Base-by-base conservation (phyloP, 768 basidiomycete genomes). In the Lepiota venenata region DNA sequence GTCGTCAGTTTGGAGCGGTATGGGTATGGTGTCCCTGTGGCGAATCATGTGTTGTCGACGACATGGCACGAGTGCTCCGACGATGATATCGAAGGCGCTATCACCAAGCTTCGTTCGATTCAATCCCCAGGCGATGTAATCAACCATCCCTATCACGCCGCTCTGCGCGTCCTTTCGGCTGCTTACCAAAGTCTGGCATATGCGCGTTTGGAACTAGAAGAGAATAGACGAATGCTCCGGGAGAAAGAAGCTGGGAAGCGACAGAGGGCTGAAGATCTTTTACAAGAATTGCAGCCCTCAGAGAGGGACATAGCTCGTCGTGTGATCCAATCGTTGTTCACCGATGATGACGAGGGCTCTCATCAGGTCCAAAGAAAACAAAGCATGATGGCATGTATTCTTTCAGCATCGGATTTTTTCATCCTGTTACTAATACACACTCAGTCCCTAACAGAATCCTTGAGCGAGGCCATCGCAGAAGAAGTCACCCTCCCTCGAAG, bases 61-160 rank as follows among this genome's bases (percentile, higher is more conserved):
- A 79, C 74, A 63, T 93, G 91, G 89, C 90, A 93, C 63, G 79
- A 83, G 20, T 84, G 82, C 60, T 83, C 88, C 2, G 88, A 93
- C 66, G 82, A 88, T 46, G 85, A 79, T 1, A 86, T 93, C 40
- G 83, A 86, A 56, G 71, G 75, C 14, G 77, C 82, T 3, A 79
- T 91, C 20, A 78, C 87, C 0, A 70, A 69, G 16, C 66, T 87
- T 12, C 63, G 71, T 50, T 56, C 61, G 11, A 65, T 74, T 3
- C 76, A 80, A 35, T 76, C 80, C 0, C 77, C 79, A 1, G 74
- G 77, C 5, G 74, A 80, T 43, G 60, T 70, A 2, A 61, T 75
- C 2, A 65, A 59, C 22, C 78, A 84, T 61, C 83, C 88, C 1
- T 88, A 88, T 59, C 84, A 88, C 58, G 72, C 82, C 1, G 79